These are phyloP conservation scores for Gastrolobium villosum DNA, from an alignment of 306 rosid species.

Conservation along the genomic window DNA sequence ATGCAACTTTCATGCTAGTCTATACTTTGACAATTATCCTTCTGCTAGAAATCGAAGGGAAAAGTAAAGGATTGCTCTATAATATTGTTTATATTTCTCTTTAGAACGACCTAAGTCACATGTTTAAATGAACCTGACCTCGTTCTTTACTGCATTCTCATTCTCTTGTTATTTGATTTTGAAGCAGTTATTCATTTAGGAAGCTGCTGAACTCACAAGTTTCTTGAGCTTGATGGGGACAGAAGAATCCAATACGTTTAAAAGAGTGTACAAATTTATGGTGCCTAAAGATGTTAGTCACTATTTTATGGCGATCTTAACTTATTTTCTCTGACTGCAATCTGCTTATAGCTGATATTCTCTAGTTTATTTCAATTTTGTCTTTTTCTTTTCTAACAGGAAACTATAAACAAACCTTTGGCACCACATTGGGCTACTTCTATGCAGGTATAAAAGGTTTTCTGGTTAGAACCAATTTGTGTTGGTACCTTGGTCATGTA, in stretches of 20 bases:
- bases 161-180: conserved; percentile 31
- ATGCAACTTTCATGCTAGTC: neutral
- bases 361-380: neutral
- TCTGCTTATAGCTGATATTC: conserved; percentile 10
- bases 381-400: conserved; percentile 19
- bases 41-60: neutral
- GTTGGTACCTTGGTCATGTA: conserved; percentile 18
- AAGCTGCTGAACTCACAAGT: conserved; percentile 23
- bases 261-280: conserved; percentile 39
- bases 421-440: conserved; percentile 45
- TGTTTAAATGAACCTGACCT: neutral
- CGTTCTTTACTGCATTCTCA: conserved; percentile 4
- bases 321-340: conserved; percentile 33
- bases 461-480: conserved; percentile 23
- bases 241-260: conserved; percentile 45
- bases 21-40: conserved; percentile 14
- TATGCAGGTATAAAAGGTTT: conserved; percentile 49
- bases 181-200: conserved; percentile 33
- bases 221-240: conserved; percentile 48
- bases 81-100: conserved; percentile 15
- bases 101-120: neutral
- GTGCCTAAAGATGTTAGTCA: conserved; percentile 54
- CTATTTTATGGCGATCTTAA: conserved; percentile 41
- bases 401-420: conserved; percentile 36
- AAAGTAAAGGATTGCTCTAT: conserved; percentile 2